Percentiles rank a stretch among this genome's conserved stretches.
phyloP scores from a whole-genome alignment of 2,329 filamentous ascomycete species.

The Metarhizium robertsii region DNA sequence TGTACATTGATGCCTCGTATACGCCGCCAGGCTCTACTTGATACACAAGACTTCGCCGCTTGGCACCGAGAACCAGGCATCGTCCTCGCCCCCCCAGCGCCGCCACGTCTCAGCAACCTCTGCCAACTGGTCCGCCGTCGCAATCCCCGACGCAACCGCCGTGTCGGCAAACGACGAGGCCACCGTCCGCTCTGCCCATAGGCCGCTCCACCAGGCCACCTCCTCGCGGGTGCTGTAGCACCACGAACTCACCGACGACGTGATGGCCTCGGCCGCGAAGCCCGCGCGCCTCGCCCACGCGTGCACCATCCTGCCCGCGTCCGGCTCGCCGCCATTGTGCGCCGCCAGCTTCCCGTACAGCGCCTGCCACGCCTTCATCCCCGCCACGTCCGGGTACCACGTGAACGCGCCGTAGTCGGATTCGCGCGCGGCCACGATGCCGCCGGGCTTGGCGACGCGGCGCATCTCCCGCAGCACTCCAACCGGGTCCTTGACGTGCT shows the following conservation, averaged over 20 bases:
- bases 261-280: conserved; percentile 8
- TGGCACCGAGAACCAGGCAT: conserved; percentile 6
- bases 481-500: conserved; percentile 26
- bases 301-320: conserved; percentile 14
- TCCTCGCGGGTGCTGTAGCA: conserved; percentile 13
- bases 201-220: conserved; percentile 12
- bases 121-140: conserved; percentile 3
- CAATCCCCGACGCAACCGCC: conserved; percentile 2
- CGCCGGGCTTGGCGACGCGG: conserved; percentile 29
- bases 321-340: conserved; percentile 12
- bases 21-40: neutral
- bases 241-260: conserved; percentile 12
- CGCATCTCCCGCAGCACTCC: conserved; percentile 28
- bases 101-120: conserved; percentile 2
- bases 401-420: conserved; percentile 11
- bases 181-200: conserved; percentile 13
- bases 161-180: conserved; percentile 6
- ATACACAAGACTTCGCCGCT: conserved; percentile 5
- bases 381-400: conserved; percentile 14
- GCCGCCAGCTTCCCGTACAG: conserved; percentile 11
- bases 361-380: conserved; percentile 11
- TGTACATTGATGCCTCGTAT: too few relatives aligned
- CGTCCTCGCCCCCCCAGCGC: conserved; percentile 8
- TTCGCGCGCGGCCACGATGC: conserved; percentile 25
- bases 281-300: conserved; percentile 13